Base-by-base conservation (phyloP, 2,329 filamentous ascomycete species). In the Coniochaeta sp. region DNA sequence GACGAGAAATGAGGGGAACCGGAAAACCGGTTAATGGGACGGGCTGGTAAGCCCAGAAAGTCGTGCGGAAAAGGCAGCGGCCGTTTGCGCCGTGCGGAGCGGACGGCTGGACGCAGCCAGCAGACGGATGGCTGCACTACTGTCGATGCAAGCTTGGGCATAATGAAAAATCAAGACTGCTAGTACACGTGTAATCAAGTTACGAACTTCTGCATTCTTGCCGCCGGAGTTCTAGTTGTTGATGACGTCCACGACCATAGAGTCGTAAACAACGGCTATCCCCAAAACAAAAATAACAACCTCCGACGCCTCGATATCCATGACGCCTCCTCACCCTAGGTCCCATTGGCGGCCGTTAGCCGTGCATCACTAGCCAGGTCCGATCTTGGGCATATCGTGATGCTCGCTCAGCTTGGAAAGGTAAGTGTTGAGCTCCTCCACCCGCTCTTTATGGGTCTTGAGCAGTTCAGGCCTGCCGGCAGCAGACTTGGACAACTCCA, bases 391-490 rank as follows among this genome's bases (percentile, higher is more conserved):
- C 93, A 99, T 99, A 72, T 99, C 95, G 74, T 99, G 93, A 77
- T 99, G 95, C 76, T 99, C 95, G 76, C 91, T 96, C 69, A 99
- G 76, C 65, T 88, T 89, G 65, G 91, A 95, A 38, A 99, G 78
- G 73, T 98, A 97, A 64, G 90, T 91, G 73, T 99, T 99, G 67
- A 98, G 78, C 72, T 97, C 92, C 73, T 98, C 93, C 50, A 99
- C 93, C 12, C 91, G 87, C 78, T 99, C 90, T 73, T 98, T 98
- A 75, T 99, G 95, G 33, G 93, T 96, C 80, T 97, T 98, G 66
- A 93, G 85, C 17, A 96, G 88, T 72, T 97, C 93, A 16, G 89
- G 86, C 56, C 80, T 74, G 8, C 78, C 72, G 7, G 76, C 75
- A 2, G 80, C 79, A 3, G 78, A 76, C 70, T 89, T 87, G 52